phyloP scores from a whole-genome alignment of 371 early-diverging fungal species.

The Chytridium lagenaria region DNA sequence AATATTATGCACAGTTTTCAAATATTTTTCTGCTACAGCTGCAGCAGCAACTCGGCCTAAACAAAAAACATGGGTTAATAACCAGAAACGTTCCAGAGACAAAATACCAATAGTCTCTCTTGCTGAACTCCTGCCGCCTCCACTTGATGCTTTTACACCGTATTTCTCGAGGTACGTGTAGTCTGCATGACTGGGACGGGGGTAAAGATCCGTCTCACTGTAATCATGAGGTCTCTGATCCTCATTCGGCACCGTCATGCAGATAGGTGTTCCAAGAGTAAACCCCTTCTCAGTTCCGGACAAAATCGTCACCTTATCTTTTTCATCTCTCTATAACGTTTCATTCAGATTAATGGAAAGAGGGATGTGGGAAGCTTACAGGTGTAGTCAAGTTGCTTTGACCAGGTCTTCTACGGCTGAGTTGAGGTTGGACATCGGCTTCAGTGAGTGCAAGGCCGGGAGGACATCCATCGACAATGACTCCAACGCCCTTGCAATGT shows the following conservation, averaged over 20 bases:
- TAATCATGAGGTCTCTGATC: conserved; percentile 97
- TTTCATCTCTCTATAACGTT: conserved; percentile 79
- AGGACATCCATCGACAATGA: conserved; percentile 94
- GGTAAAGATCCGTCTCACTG: conserved; percentile 79
- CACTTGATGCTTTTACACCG: conserved; percentile 91
- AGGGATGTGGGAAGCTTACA: conserved; percentile 55
- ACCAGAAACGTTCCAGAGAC: background rate
- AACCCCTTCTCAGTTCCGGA: conserved; percentile 93
- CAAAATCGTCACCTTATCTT: conserved; percentile 88
- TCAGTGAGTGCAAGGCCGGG: conserved; percentile 91
- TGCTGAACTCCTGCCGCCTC: conserved; percentile 95
- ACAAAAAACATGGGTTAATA: background rate
- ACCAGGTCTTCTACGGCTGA: conserved; percentile 92
- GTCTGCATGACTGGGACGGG: conserved; percentile 96
- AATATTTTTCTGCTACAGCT: conserved; percentile 93
- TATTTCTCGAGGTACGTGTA: conserved; percentile 96
- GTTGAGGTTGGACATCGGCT: conserved; percentile 89
- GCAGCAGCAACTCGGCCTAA: conserved; percentile 94
- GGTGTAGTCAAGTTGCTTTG: conserved; percentile 95
- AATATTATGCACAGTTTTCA: conserved; percentile 76
- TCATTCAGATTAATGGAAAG: conserved; percentile 9
- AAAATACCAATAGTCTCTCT: conserved; percentile 90
- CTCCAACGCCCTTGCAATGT: conserved; percentile 97
- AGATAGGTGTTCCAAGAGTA: conserved; percentile 95
- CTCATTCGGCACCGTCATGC: conserved; percentile 88